phyloP scores from a whole-genome alignment of 768 basidiomycete genomes.

The Naganishia antarctica region DNA sequence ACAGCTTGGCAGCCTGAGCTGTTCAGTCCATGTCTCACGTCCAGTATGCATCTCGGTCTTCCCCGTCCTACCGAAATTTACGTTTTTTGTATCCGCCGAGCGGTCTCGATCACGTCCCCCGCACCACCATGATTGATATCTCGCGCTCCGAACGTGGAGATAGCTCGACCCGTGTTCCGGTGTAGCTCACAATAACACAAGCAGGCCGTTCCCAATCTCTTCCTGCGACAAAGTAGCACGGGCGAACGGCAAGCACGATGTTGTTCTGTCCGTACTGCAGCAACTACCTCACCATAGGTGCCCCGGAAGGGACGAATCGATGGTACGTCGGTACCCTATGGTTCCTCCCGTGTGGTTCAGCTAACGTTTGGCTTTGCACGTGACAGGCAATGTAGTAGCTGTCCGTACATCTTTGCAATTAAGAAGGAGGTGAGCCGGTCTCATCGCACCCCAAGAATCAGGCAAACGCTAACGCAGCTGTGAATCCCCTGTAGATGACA shows the following conservation, averaged over 20 bases:
- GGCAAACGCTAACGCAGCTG: neutral
- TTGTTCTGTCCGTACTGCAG: constrained; percentile 92
- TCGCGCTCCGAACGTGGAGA: too few relatives aligned
- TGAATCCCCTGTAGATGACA: constrained; percentile 66
- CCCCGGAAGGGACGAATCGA: constrained; percentile 39
- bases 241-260: constrained; percentile 53
- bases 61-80: constrained; percentile 5
- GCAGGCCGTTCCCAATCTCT: too few relatives aligned
- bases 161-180: too few relatives aligned
- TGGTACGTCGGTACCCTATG: constrained; percentile 36
- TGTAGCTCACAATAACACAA: too few relatives aligned
- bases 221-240: too few relatives aligned
- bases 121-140: neutral
- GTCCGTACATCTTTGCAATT: constrained; percentile 92
- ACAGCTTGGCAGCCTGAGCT: too few relatives aligned
- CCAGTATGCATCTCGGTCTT: neutral
- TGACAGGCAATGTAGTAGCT: constrained; percentile 88
- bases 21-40: too few relatives aligned
- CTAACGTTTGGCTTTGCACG: too few relatives aligned
- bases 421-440: constrained; percentile 62
- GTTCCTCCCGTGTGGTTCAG: constrained; percentile 55
- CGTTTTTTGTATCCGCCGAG: constrained; percentile 3
- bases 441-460: neutral
- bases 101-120: neutral
- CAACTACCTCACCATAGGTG: constrained; percentile 55